Evolutionary conservation across 257 asterid species (phyloP), one percentile per base, ranked within the genome.

Genomic region (Buddleja alternifolia): DNA sequence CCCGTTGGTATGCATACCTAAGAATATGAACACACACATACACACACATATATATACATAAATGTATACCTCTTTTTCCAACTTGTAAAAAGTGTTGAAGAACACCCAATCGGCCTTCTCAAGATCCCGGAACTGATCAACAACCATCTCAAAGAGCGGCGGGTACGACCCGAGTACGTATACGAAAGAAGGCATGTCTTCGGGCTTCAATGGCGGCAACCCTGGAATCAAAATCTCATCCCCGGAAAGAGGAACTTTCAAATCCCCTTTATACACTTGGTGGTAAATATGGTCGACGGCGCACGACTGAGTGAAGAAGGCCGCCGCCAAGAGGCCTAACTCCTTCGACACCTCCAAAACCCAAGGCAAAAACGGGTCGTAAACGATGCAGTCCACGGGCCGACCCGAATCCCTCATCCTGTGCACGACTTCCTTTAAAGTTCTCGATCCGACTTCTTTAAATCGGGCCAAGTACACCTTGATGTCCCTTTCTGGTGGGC

Each of bases 301-400:
- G 75, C 82, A 75, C 8, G 88, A 73, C 62, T 83, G 88, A 2
- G 86, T 83, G 77, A 83, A 80, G 15, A 83, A 83, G 1, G 86
- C 78, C 17, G 88, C 88, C 39, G 54, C 73, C 0, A 1, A 1
- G 3, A 66, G 11, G 15, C 86, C 82, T 10, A 73, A 0, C 16
- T 73, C 75, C 73, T 80, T 70, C 14, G 84, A 78, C 57, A 80
- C 78, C 1, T 24, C 74, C 62, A 78, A 39, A 0, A 52, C 68
- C 86, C 86, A 80, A 4, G 79, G 71, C 23, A 78, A 3, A 12
- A 78, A 70, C 53, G 86, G 67, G 75, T 83, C 86, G 77, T 61
- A 83, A 32, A 83, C 45, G 20, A 83, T 3, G 56, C 86, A 80
- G 56, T 70, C 77, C 17, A 70, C 83, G 9, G 80, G 73, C 2